Evolutionary conservation across 352 stramenopile genomes (phyloP).

Genomic region (Phytopythium cucurbitacearum): DNA sequence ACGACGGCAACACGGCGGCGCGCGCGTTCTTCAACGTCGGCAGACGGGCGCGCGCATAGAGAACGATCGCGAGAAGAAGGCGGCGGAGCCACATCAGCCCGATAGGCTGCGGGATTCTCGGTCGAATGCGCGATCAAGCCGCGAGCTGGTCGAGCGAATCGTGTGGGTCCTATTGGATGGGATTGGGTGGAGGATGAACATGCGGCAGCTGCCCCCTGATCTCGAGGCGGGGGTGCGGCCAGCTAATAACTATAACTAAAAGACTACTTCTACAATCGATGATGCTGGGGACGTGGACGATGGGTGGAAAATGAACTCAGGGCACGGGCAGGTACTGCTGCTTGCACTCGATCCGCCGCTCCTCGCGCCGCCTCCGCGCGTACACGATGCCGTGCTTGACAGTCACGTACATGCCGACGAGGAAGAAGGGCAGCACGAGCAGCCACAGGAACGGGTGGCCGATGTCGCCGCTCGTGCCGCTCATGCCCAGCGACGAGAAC

Average conservation of each 20-base stretch:
- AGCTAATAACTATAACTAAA: too few relatives aligned
- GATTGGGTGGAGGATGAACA: too few relatives aligned
- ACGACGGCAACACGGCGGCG: too few relatives aligned
- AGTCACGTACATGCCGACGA: constrained; percentile 51
- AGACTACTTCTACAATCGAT: constrained; percentile 1
- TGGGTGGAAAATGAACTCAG: constrained; percentile 4
- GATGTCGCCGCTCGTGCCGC: constrained; percentile 13
- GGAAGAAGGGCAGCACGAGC: constrained; percentile 60
- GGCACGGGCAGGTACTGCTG: constrained; percentile 70
- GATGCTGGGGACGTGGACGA: constrained; percentile 13
- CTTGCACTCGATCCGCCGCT: constrained; percentile 57
- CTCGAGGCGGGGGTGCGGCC: too few relatives aligned
- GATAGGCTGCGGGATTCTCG: too few relatives aligned
- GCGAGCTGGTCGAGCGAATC: too few relatives aligned
- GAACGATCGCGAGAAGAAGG: too few relatives aligned
- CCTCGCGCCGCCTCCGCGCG: constrained; percentile 49
- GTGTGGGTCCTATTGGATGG: too few relatives aligned
- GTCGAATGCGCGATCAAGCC: too few relatives aligned
- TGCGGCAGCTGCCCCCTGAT: constrained; percentile 18
- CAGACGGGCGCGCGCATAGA: too few relatives aligned
- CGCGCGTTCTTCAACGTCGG: too few relatives aligned
- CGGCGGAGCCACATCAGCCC: too few relatives aligned
- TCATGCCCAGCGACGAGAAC: constrained; percentile 12
- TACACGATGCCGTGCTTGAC: constrained; percentile 33
- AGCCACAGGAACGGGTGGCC: constrained; percentile 41